Conservation (phyloP, 2,329 filamentous ascomycete species). For the Pezicula carpinea region DNA sequence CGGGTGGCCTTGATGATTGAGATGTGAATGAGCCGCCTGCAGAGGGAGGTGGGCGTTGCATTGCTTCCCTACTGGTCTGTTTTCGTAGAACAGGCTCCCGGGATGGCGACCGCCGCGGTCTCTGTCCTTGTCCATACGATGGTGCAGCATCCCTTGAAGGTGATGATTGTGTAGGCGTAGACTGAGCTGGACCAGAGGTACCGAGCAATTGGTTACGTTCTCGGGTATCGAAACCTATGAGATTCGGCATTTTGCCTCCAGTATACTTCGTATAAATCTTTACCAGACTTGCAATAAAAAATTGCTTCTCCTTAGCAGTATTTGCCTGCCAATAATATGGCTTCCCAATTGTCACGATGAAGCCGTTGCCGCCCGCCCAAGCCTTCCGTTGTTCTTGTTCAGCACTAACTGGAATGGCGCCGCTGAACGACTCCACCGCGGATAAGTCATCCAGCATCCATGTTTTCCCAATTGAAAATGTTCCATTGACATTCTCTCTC, state of each 20-base stretch:
- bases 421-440: constrained; percentile 76
- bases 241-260: constrained; percentile 71
- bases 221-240: constrained; percentile 76
- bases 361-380: constrained; percentile 81
- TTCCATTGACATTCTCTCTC: constrained; percentile 87
- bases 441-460: constrained; percentile 93
- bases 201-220: constrained; percentile 75
- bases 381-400: constrained; percentile 58
- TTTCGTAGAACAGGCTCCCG: constrained; percentile 20
- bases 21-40: constrained; percentile 17
- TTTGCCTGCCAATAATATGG: constrained; percentile 97
- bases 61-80: constrained; percentile 24
- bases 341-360: constrained; percentile 84
- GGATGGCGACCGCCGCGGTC: constrained; percentile 19
- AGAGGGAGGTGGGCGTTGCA: constrained; percentile 17
- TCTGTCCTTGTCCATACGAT: constrained; percentile 20
- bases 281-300: constrained; percentile 92
- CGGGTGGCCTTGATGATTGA: constrained; percentile 20
- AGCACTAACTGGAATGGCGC: constrained; percentile 51
- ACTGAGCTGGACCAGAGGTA: constrained; percentile 28
- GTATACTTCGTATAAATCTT: constrained; percentile 98
- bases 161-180: constrained; percentile 7
- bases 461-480: constrained; percentile 96
- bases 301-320: constrained; percentile 94
- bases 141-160: constrained; percentile 8